Evolutionary conservation across 805 yeast species (phyloP).

Genomic region (Torulaspora quercuum): DNA sequence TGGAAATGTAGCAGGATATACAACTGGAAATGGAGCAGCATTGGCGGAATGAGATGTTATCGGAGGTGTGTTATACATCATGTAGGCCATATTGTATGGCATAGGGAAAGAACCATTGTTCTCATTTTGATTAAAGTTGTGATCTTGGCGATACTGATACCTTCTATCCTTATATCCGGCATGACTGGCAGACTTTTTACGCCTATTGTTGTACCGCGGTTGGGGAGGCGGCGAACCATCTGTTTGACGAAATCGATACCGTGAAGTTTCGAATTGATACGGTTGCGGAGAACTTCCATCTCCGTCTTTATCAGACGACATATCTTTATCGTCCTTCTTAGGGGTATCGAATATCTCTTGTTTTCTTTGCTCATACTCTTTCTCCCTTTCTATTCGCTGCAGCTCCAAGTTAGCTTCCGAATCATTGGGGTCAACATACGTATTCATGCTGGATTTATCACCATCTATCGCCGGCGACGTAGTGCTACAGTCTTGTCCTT

Average conservation of each 20-base stretch:
- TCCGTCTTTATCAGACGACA: conserved; percentile 15
- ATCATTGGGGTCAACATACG: conserved; percentile 3
- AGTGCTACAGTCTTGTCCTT: conserved; percentile 9
- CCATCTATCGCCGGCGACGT: conserved; percentile 1
- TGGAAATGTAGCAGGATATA: conserved; percentile 16
- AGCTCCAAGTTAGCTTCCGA: conserved; percentile 27
- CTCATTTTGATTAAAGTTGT: conserved; percentile 6
- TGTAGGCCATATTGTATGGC: conserved; percentile 15
- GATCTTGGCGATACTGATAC: conserved; percentile 11
- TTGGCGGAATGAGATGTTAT: conserved; percentile 4
- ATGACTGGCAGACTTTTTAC: conserved; percentile 6
- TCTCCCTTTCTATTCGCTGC: conserved; percentile 43
- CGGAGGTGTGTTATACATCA: conserved; percentile 17
- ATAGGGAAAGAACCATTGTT: neutral
- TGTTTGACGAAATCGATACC: conserved; percentile 18
- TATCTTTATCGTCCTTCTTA: conserved; percentile 28
- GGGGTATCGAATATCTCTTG: conserved; percentile 38
- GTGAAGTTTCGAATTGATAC: conserved; percentile 27
- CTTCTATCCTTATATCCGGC: conserved; percentile 6
- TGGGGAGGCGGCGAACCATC: conserved; percentile 16
- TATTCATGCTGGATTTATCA: conserved; percentile 1
- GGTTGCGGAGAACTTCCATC: conserved; percentile 27
- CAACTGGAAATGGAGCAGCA: conserved; percentile 8
- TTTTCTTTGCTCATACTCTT: conserved; percentile 41
- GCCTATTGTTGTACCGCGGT: conserved; percentile 11